Conservation (phyloP, 2,329 filamentous ascomycete species). For the Aspergillus hortae region DNA sequence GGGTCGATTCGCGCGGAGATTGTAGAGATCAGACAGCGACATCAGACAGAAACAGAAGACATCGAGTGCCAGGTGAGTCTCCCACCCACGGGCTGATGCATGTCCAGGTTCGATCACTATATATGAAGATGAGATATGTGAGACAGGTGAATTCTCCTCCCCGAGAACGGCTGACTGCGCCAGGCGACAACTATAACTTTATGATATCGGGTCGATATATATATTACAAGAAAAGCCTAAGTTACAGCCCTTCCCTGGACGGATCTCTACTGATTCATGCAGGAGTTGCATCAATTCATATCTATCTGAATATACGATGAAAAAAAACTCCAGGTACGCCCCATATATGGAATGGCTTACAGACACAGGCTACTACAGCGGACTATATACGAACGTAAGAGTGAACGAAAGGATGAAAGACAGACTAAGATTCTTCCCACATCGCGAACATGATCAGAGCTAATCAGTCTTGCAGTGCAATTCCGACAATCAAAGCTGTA, state of each 20-base stretch:
- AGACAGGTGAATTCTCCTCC: background rate
- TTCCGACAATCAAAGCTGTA: background rate
- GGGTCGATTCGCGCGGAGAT: background rate
- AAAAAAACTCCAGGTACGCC: background rate
- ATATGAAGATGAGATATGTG: background rate
- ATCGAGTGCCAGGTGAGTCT: background rate
- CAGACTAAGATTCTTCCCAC: too few relatives aligned
- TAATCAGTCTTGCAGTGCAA: background rate
- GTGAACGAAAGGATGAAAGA: too few relatives aligned
- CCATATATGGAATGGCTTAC: background rate
- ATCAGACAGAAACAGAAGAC: background rate
- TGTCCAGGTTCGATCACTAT: background rate
- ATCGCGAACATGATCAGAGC: background rate
- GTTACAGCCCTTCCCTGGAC: too few relatives aligned
- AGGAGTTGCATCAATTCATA: too few relatives aligned
- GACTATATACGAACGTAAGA: too few relatives aligned
- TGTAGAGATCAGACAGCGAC: background rate
- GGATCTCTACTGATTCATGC: too few relatives aligned
- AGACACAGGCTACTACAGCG: background rate
- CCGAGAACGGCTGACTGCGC: background rate
- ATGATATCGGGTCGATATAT: too few relatives aligned
- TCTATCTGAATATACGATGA: too few relatives aligned
- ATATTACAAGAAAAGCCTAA: too few relatives aligned
- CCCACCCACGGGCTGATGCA: background rate
- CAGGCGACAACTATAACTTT: background rate